These are phyloP conservation scores for Ceratocystis destructans DNA, from an alignment of 2,329 filamentous ascomycete species.

Conservation along the genomic window DNA sequence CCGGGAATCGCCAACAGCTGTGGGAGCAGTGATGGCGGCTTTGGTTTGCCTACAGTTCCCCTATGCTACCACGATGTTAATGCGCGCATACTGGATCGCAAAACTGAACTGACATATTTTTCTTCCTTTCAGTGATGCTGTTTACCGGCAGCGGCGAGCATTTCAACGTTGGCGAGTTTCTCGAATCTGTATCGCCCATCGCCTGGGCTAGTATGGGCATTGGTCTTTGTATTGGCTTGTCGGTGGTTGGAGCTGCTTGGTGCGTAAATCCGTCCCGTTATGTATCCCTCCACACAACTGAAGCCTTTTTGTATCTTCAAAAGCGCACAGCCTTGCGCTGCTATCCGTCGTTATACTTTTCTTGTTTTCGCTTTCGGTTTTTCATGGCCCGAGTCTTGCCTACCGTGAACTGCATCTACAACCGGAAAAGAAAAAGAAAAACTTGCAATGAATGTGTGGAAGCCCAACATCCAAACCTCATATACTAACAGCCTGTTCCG, in stretches of 20 bases:
- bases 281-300: background rate
- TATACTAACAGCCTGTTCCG: background rate
- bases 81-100: background rate
- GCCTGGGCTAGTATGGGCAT: slow-evolving; percentile 88
- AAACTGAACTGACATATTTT: background rate
- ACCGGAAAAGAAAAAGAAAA: too few relatives aligned
- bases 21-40: background rate
- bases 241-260: slow-evolving; percentile 95
- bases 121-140: slow-evolving; percentile 64
- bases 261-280: slow-evolving; percentile 32
- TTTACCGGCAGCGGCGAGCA: slow-evolving; percentile 91
- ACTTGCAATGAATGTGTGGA: background rate
- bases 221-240: slow-evolving; percentile 85
- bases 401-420: background rate
- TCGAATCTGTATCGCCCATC: slow-evolving; percentile 87
- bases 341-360: background rate
- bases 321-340: slow-evolving; percentile 1
- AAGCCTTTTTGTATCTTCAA: background rate
- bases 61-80: background rate
- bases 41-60: background rate
- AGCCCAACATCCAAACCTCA: background rate
- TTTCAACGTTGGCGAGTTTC: slow-evolving; percentile 93
- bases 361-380: background rate
- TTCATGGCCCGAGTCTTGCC: background rate
- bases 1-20: background rate